A percentile compares a stretch with the other conserved stretches of the same genome.
Conservation (phyloP, 805 yeast species). For the Kockiozyma suomiensis region DNA sequence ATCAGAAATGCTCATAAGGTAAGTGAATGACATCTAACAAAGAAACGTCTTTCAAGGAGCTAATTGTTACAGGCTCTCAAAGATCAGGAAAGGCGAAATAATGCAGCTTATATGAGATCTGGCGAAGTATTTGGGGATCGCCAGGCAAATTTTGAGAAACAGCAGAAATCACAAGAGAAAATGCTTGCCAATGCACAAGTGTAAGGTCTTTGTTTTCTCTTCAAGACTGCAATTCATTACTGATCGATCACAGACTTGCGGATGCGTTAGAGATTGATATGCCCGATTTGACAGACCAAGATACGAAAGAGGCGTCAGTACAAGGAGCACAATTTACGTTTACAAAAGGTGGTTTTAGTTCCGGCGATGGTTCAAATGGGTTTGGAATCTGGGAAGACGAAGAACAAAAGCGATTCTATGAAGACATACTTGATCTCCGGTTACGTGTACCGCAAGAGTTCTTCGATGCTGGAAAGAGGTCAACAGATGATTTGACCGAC, state of each 20-base stretch:
- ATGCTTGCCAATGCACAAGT: conserved; percentile 49
- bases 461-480: conserved; percentile 47
- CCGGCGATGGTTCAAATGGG: conserved; percentile 38
- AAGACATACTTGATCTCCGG: conserved; percentile 66
- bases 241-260: conserved; percentile 43
- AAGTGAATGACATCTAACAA: neutral
- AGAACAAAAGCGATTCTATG: conserved; percentile 67
- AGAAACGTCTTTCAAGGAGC: conserved; percentile 41
- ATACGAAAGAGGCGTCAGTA: conserved; percentile 37
- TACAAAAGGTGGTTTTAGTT: conserved; percentile 34
- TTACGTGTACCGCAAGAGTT: conserved; percentile 62
- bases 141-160: conserved; percentile 33
- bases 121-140: conserved; percentile 59
- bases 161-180: conserved; percentile 46
- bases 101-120: conserved; percentile 62
- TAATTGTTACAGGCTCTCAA: conserved; percentile 33
- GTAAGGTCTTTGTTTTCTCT: neutral
- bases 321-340: conserved; percentile 28
- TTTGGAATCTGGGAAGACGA: conserved; percentile 62
- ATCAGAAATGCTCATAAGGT: conserved; percentile 19
- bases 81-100: conserved; percentile 47
- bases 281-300: conserved; percentile 44
- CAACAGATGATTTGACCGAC: conserved; percentile 25
- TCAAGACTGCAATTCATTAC: neutral
- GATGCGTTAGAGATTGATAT: conserved; percentile 46